Conservation (phyloP, 257 asterid species). For the Rhazya stricta region DNA sequence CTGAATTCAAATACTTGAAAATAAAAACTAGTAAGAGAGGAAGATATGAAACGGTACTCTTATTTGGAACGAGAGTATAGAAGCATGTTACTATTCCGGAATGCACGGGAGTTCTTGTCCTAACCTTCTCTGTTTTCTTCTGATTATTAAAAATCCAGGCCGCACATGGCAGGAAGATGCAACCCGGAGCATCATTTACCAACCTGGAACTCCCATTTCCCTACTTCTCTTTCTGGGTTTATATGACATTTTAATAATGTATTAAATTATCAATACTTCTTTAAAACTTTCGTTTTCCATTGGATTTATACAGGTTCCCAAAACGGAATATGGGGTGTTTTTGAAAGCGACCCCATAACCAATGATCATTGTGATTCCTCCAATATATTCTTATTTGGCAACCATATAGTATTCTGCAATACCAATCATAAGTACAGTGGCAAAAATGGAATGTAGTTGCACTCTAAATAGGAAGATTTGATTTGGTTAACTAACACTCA, state of each 20-base stretch:
- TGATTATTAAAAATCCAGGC: conserved; percentile 27
- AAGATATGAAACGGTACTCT: conserved; percentile 11
- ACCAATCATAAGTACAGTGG: conserved; percentile 11
- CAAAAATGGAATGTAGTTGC: background rate
- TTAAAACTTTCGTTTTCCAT: conserved; percentile 28
- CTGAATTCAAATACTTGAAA: conserved; percentile 18
- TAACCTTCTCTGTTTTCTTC: conserved; percentile 26
- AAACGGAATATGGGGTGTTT: conserved; percentile 27
- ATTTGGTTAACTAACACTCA: background rate
- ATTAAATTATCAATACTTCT: conserved; percentile 11
- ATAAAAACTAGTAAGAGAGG: background rate
- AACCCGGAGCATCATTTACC: conserved; percentile 33
- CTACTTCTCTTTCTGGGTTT: conserved; percentile 1
- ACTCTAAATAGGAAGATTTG: background rate
- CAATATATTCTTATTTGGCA: conserved; percentile 9
- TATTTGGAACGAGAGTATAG: background rate
- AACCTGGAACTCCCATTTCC: conserved; percentile 28
- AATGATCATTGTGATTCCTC: conserved; percentile 31
- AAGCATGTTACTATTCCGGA: conserved; percentile 40
- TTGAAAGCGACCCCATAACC: conserved; percentile 29
- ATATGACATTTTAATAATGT: background rate
- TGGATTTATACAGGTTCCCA: conserved; percentile 33
- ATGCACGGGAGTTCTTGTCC: conserved; percentile 35
- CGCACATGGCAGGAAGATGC: conserved; percentile 57
- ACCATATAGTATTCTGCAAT: background rate